These are phyloP conservation scores for Sarocladium kiliense DNA, from an alignment of 2,329 filamentous ascomycete genomes.

Conservation along the genomic window DNA sequence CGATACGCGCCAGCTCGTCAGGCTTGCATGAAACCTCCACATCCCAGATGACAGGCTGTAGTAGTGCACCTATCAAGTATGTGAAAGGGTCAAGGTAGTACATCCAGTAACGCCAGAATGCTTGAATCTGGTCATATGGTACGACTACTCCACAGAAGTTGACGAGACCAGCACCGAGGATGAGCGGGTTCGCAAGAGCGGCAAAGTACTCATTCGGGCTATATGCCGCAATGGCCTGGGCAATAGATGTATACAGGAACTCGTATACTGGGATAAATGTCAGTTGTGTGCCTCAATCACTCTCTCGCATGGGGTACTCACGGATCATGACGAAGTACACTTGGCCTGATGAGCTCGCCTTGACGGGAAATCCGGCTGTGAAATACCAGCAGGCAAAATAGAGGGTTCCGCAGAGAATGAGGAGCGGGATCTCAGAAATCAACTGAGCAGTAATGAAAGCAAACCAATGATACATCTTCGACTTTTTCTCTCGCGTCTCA, in stretches of 20 bases:
- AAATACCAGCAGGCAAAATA: constrained; percentile 64
- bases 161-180: constrained; percentile 51
- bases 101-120: constrained; percentile 66
- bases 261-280: constrained; percentile 40
- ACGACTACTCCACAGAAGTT: constrained; percentile 73
- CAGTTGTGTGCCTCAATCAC: background rate
- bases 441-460: constrained; percentile 62
- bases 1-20: constrained; percentile 39
- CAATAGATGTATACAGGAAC: constrained; percentile 55
- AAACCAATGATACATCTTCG: constrained; percentile 61
- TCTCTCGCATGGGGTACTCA: background rate
- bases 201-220: constrained; percentile 57
- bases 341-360: background rate
- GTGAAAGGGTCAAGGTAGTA: constrained; percentile 53
- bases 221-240: constrained; percentile 59
- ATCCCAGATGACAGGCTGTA: constrained; percentile 18
- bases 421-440: constrained; percentile 63
- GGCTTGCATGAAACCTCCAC: constrained; percentile 26
- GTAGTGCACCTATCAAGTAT: constrained; percentile 53
- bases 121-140: constrained; percentile 55
- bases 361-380: constrained; percentile 45
- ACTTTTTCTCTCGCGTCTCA: constrained; percentile 60
- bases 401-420: constrained; percentile 54
- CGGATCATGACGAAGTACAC: constrained; percentile 22
- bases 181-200: constrained; percentile 49